phyloP scores from a whole-genome alignment of 1,284 basidiomycete genomes.

The Microbotryum lychnidis-dioicae region DNA sequence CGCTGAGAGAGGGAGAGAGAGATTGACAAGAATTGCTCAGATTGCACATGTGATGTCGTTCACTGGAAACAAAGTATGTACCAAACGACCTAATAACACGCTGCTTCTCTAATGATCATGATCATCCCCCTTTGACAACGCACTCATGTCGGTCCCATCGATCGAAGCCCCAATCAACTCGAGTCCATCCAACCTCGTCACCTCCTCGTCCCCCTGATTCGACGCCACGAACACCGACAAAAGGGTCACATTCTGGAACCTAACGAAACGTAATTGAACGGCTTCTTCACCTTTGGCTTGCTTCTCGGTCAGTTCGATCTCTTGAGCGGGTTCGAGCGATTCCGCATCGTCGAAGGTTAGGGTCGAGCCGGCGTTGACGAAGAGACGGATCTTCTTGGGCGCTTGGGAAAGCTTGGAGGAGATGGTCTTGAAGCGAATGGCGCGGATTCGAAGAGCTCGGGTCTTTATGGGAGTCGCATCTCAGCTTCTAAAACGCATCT shows the following conservation, averaged over 20 bases:
- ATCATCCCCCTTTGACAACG: constrained; percentile 21
- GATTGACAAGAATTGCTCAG: too few species aligned
- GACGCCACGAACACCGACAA: constrained; percentile 26
- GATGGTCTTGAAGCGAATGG: constrained; percentile 30
- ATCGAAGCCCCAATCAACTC: constrained; percentile 30
- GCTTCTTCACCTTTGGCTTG: constrained; percentile 29
- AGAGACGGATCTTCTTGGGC: constrained; percentile 31
- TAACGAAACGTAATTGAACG: constrained; percentile 31
- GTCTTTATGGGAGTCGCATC: background rate
- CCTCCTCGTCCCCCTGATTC: constrained; percentile 33
- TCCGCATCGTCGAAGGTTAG: constrained; percentile 32
- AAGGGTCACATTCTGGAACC: constrained; percentile 29
- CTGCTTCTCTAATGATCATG: constrained; percentile 1
- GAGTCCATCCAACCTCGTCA: constrained; percentile 31
- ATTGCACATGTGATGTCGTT: too few species aligned
- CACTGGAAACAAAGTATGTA: background rate
- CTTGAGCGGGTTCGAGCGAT: constrained; percentile 26
- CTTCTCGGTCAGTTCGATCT: constrained; percentile 27
- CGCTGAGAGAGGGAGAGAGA: too few species aligned
- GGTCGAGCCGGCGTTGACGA: constrained; percentile 24
- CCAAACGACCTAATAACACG: background rate
- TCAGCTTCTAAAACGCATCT: too few species aligned
- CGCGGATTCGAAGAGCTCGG: constrained; percentile 29
- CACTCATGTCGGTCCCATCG: constrained; percentile 28
- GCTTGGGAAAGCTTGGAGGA: constrained; percentile 15